Conservation (phyloP, 371 early-diverging fungal species). For the Mortierella sp. region DNA sequence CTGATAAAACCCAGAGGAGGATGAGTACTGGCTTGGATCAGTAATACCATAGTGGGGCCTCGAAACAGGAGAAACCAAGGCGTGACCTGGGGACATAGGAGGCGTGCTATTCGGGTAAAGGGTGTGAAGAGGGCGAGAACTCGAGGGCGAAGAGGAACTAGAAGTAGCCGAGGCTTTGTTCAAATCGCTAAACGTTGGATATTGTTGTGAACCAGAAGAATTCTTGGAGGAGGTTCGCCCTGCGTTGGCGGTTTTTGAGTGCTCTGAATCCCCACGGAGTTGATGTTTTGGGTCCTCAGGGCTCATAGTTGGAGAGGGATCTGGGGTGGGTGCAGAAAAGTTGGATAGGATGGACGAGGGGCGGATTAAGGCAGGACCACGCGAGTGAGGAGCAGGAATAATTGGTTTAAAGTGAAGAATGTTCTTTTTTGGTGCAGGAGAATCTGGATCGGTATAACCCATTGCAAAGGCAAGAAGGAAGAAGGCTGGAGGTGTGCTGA, state of each 20-base stretch:
- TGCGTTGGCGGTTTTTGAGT: not conserved
- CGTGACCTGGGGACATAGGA: constrained; percentile 52
- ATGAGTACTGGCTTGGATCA: constrained; percentile 42
- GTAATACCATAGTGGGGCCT: constrained; percentile 41
- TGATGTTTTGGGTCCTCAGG: constrained; percentile 44
- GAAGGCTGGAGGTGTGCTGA: not conserved
- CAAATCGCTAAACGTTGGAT: constrained; percentile 32
- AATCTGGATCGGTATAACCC: constrained; percentile 19
- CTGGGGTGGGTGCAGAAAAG: constrained; percentile 21
- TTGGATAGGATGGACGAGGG: constrained; percentile 10
- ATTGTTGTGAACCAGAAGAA: constrained; percentile 11
- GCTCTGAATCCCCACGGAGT: constrained; percentile 7
- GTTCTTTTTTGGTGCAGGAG: constrained; percentile 25
- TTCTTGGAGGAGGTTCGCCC: constrained; percentile 6
- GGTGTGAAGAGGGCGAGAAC: constrained; percentile 27
- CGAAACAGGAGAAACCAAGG: constrained; percentile 38
- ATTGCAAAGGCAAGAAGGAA: constrained; percentile 17
- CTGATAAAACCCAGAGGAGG: constrained; percentile 47
- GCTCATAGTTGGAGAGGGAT: constrained; percentile 45
- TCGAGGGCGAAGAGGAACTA: constrained; percentile 7
- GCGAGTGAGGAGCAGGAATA: constrained; percentile 37
- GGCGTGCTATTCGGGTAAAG: constrained; percentile 42
- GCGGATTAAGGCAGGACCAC: constrained; percentile 6
- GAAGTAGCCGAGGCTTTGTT: constrained; percentile 19
- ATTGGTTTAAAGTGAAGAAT: constrained; percentile 34